phyloP scores from a whole-genome alignment of 495 filamentous ascomycete species.

The Hypoxylon lienhwacheense region DNA sequence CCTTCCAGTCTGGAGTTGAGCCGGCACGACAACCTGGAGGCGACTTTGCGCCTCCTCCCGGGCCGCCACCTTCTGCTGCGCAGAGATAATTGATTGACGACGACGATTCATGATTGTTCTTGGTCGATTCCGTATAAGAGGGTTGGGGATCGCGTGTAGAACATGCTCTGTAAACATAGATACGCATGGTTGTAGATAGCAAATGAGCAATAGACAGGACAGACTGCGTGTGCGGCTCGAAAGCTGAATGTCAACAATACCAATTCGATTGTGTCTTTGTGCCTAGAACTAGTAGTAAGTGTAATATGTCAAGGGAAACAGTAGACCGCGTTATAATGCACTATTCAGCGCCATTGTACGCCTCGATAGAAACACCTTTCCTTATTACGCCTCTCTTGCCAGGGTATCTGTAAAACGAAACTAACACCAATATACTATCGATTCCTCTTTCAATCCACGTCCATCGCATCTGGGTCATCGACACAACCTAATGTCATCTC shows the following conservation, averaged over 20 bases:
- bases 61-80: constrained; percentile 46
- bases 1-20: constrained; percentile 49
- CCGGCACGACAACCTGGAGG: constrained; percentile 30
- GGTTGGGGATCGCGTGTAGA: neutral
- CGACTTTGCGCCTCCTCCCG: constrained; percentile 49
- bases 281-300: too few relatives aligned
- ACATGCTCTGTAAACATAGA: too few relatives aligned
- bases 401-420: constrained; percentile 27
- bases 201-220: too few relatives aligned
- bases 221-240: too few relatives aligned
- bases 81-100: constrained; percentile 26
- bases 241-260: too few relatives aligned
- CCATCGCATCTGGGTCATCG: constrained; percentile 70
- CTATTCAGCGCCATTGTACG: too few relatives aligned
- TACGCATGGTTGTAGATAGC: too few relatives aligned
- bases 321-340: constrained; percentile 24
- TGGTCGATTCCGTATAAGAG: neutral
- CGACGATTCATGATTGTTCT: neutral
- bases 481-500: constrained; percentile 1
- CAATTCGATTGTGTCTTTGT: too few relatives aligned
- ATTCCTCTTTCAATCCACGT: constrained; percentile 56
- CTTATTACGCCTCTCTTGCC: constrained; percentile 26
- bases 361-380: neutral
- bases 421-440: constrained; percentile 25
- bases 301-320: too few relatives aligned